Evolutionary conservation across 495 filamentous ascomycete genomes (phyloP).

Genomic region (Penicillium cosmopolitanum): DNA sequence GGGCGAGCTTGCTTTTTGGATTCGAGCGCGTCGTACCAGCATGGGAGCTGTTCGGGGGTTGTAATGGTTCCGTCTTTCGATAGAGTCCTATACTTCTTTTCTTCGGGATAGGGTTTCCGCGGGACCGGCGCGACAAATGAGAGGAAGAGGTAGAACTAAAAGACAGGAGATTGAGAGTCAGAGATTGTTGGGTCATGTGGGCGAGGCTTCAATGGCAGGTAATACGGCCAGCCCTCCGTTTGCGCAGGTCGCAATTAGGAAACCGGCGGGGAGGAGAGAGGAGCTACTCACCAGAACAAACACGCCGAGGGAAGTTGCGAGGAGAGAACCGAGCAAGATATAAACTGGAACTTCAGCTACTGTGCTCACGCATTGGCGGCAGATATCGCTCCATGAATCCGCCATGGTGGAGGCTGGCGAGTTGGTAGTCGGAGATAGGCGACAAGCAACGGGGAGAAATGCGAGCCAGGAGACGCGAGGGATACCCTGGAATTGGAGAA

Average conservation of each 20-base stretch:
- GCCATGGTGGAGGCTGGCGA: constrained; percentile 33
- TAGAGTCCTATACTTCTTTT: constrained; percentile 84
- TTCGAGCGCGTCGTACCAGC: constrained; percentile 78
- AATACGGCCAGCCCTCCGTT: not conserved
- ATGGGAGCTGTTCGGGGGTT: constrained; percentile 67
- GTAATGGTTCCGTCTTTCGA: constrained; percentile 64
- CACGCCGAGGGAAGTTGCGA: constrained; percentile 36
- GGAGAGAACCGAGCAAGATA: constrained; percentile 33
- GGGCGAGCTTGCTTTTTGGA: constrained; percentile 41
- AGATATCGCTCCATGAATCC: constrained; percentile 35
- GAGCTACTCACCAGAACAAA: constrained; percentile 42
- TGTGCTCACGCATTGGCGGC: constrained; percentile 38
- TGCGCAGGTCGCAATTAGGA: not conserved
- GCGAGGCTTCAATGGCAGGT: not conserved
- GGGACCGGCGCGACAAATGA: constrained; percentile 79
- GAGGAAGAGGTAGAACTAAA: constrained; percentile 70
- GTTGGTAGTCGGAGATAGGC: constrained; percentile 11
- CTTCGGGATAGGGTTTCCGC: constrained; percentile 70
- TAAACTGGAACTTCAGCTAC: constrained; percentile 35
- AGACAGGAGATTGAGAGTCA: not conserved
- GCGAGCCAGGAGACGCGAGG: constrained; percentile 22
- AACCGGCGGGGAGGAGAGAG: constrained; percentile 5
- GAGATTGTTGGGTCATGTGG: not conserved
- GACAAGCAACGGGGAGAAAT: constrained; percentile 7
- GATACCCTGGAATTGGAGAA: constrained; percentile 29